These are phyloP conservation scores for Podaxis sp. DNA, from an alignment of 768 basidiomycete genomes.

Conservation along the genomic window DNA sequence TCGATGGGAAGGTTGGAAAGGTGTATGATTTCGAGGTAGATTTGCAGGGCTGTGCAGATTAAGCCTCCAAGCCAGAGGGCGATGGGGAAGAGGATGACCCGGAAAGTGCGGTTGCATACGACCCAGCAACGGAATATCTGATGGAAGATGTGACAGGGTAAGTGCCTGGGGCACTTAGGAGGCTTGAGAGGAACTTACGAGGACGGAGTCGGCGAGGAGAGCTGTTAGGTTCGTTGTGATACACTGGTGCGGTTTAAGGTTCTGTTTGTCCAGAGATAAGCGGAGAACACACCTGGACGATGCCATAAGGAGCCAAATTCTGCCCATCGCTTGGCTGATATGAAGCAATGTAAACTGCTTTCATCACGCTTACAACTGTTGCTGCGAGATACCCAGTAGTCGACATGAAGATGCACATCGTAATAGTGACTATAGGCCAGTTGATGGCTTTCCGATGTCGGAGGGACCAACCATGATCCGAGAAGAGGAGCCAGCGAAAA, in stretches of 20 bases:
- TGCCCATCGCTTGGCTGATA: neutral
- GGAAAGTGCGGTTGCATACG: neutral
- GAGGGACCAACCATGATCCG: slow-evolving; percentile 11
- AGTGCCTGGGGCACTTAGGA: neutral
- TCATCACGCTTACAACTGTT: neutral
- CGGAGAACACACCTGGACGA: neutral
- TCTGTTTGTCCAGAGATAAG: neutral
- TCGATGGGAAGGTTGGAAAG: neutral
- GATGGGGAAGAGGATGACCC: slow-evolving; percentile 5
- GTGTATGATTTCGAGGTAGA: neutral
- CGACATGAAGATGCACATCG: neutral
- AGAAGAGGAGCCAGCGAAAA: slow-evolving; percentile 12
- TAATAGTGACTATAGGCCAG: slow-evolving; percentile 1
- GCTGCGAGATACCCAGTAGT: neutral
- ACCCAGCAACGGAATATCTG: slow-evolving; percentile 17
- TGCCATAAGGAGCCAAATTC: neutral
- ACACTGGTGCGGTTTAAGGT: neutral
- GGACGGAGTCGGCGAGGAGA: slow-evolving; percentile 1
- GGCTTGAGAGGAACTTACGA: slow-evolving; percentile 1
- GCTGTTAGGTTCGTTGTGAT: slow-evolving; percentile 3
- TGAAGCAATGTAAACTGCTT: neutral
- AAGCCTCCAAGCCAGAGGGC: slow-evolving; percentile 8
- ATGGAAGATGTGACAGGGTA: neutral
- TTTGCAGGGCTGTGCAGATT: neutral
- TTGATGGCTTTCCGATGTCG: slow-evolving; percentile 1